Evolutionary conservation across 768 basidiomycete genomes (phyloP).

Genomic region (Hygrophorus russula): DNA sequence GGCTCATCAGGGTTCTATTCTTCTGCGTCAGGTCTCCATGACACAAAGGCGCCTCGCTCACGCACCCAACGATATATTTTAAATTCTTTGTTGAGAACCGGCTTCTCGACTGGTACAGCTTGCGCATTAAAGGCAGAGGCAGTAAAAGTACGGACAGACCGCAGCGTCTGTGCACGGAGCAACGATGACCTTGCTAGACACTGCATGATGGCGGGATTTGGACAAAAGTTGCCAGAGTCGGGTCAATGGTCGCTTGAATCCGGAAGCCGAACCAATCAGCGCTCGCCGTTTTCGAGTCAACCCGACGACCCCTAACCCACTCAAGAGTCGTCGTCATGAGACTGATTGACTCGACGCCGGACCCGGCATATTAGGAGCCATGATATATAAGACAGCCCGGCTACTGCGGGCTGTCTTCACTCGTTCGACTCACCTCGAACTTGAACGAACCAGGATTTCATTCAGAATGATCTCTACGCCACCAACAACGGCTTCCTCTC

Average conservation of each 20-base stretch:
- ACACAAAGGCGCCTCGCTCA: conserved; percentile 7
- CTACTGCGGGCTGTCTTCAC: too few species aligned
- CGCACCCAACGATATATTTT: conserved; percentile 97
- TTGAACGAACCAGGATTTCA: not conserved
- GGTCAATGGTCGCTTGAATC: not conserved
- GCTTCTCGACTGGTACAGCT: conserved; percentile 50
- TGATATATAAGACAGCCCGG: too few species aligned
- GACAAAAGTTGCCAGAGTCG: not conserved
- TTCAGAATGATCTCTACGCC: too few species aligned
- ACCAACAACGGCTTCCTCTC: conserved; percentile 18
- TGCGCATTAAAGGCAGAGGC: conserved; percentile 21
- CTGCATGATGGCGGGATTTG: not conserved
- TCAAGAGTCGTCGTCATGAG: too few species aligned
- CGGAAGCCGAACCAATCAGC: too few species aligned
- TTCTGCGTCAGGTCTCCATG: not conserved
- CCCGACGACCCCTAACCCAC: too few species aligned
- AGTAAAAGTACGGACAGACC: conserved; percentile 18
- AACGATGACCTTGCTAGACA: not conserved
- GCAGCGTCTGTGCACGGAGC: not conserved
- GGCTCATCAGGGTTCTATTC: conserved; percentile 87
- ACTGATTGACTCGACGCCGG: too few species aligned
- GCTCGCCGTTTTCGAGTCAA: too few species aligned
- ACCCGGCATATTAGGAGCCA: too few species aligned
- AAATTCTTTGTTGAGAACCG: conserved; percentile 81
- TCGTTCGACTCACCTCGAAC: not conserved